Evolutionary conservation across 805 yeast genomes (phyloP).

Genomic region (Kodamaea fukazawae): DNA sequence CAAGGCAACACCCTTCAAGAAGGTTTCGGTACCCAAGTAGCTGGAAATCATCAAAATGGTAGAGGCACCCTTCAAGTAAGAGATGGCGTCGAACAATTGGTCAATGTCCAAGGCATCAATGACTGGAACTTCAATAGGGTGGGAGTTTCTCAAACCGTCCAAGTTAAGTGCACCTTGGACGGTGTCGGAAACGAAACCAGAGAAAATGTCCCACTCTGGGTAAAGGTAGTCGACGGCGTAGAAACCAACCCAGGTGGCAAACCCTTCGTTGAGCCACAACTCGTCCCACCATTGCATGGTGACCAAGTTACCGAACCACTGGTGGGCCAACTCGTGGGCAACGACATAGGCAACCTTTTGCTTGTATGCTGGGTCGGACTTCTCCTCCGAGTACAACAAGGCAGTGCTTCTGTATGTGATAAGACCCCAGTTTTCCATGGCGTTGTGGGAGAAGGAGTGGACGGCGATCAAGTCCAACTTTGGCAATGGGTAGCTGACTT

Average conservation of each 20-base stretch:
- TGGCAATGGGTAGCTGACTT: slow-evolving; percentile 67
- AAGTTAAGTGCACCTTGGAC: slow-evolving; percentile 51
- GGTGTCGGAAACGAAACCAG: slow-evolving; percentile 49
- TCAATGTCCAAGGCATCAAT: slow-evolving; percentile 73
- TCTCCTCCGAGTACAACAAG: slow-evolving; percentile 43
- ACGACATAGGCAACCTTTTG: slow-evolving; percentile 79
- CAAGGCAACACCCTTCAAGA: slow-evolving; percentile 68
- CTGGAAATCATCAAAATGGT: slow-evolving; percentile 73
- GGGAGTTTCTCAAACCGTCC: slow-evolving; percentile 62
- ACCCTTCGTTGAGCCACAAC: slow-evolving; percentile 86
- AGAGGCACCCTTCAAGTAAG: slow-evolving; percentile 80
- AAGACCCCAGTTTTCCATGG: slow-evolving; percentile 91
- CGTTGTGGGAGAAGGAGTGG: slow-evolving; percentile 78
- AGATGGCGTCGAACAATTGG: slow-evolving; percentile 79
- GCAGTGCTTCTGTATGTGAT: slow-evolving; percentile 63
- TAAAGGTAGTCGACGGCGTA: slow-evolving; percentile 63
- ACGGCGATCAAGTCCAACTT: slow-evolving; percentile 78
- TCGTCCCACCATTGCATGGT: slow-evolving; percentile 96
- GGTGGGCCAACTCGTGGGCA: slow-evolving; percentile 85
- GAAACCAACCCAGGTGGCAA: slow-evolving; percentile 85
- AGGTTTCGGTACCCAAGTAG: slow-evolving; percentile 64
- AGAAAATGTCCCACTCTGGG: slow-evolving; percentile 82
- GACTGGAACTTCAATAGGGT: slow-evolving; percentile 83
- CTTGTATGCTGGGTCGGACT: slow-evolving; percentile 51
- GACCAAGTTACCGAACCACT: slow-evolving; percentile 87